Evolutionary conservation across 129 eudicot genomes (phyloP).

Genomic region (Dittrichia graveolens): DNA sequence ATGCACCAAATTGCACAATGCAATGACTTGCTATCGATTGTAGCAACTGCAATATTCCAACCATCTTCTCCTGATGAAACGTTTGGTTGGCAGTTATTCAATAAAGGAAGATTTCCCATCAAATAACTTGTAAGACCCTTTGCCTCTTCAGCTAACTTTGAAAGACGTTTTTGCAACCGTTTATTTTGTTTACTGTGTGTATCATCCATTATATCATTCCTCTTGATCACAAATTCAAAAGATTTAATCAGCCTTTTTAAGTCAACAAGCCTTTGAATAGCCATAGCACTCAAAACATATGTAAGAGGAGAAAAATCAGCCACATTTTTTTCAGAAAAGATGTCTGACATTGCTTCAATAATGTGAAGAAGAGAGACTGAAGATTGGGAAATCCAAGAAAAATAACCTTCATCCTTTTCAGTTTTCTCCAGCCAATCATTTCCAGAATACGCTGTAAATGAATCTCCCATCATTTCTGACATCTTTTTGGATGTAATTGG

Average conservation of each 20-base stretch:
- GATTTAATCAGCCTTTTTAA: slow-evolving; percentile 63
- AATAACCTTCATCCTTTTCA: slow-evolving; percentile 60
- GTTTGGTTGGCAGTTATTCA: slow-evolving; percentile 31
- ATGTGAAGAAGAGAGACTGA: slow-evolving; percentile 62
- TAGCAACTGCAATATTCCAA: slow-evolving; percentile 55
- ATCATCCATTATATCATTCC: slow-evolving; percentile 36
- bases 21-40: slow-evolving; percentile 57
- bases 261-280: slow-evolving; percentile 83
- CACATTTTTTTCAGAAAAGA: slow-evolving; percentile 39
- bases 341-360: slow-evolving; percentile 43
- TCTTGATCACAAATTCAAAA: slow-evolving; percentile 50
- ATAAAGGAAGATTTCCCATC: slow-evolving; percentile 44
- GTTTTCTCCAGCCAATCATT: slow-evolving; percentile 62
- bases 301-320: slow-evolving; percentile 50
- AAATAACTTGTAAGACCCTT: slow-evolving; percentile 49
- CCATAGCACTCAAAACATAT: slow-evolving; percentile 62
- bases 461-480: slow-evolving; percentile 63
- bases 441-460: slow-evolving; percentile 56
- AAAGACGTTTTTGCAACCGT: slow-evolving; percentile 43
- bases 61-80: slow-evolving; percentile 26
- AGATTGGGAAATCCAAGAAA: slow-evolving; percentile 68
- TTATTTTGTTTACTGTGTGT: slow-evolving; percentile 33
- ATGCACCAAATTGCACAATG: slow-evolving; percentile 71
- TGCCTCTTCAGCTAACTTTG: slow-evolving; percentile 64
- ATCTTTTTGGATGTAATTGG: slow-evolving; percentile 64